Conservation (phyloP, 208 protist genomes). For the Crithidia sp. region DNA sequence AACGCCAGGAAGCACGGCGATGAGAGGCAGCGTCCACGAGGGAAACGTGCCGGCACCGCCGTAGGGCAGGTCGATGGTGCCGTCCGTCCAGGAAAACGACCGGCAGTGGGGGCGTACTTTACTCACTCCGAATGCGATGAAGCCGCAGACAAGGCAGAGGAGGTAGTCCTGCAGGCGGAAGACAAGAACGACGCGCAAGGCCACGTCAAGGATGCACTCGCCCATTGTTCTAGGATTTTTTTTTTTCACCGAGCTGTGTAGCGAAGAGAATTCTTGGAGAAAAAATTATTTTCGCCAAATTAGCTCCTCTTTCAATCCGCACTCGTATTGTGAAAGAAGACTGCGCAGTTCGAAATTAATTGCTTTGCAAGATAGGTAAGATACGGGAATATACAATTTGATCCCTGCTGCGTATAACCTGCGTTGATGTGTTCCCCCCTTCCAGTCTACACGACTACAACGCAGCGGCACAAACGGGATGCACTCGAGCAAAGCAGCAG, state of each 20-base stretch:
- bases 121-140: constrained; percentile 20
- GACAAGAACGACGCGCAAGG: constrained; percentile 17
- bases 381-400: too few relatives aligned
- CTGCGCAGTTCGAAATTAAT: too few relatives aligned
- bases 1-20: constrained; percentile 39
- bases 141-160: constrained; percentile 33
- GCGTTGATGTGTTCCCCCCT: too few relatives aligned
- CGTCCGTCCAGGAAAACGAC: constrained; percentile 55
- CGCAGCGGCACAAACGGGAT: too few relatives aligned
- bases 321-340: too few relatives aligned
- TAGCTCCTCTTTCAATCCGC: too few relatives aligned
- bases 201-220: constrained; percentile 1
- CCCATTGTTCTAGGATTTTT: background rate
- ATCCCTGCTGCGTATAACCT: too few relatives aligned
- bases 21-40: constrained; percentile 48
- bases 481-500: too few relatives aligned
- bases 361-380: too few relatives aligned
- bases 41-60: constrained; percentile 43
- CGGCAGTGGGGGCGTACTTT: constrained; percentile 50
- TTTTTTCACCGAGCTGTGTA: background rate
- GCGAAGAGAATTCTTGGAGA: too few relatives aligned
- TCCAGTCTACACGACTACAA: too few relatives aligned
- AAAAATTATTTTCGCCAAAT: too few relatives aligned
- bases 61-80: constrained; percentile 44
- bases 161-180: constrained; percentile 58